phyloP scores from a whole-genome alignment of 169 alveolate genomes.

The Cryptosporidium baileyi region DNA sequence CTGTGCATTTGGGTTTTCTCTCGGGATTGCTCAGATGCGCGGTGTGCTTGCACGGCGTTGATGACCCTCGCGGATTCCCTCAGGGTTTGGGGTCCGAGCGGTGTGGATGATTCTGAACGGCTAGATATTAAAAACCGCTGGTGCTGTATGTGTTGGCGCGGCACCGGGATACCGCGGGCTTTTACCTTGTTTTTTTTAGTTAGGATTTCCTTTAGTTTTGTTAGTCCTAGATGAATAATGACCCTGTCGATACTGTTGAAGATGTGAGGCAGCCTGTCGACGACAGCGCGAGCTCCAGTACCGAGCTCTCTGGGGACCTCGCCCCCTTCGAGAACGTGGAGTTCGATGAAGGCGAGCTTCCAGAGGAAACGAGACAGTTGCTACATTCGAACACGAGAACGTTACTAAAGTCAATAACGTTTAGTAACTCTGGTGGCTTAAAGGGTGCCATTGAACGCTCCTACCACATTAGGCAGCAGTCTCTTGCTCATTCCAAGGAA shows the following conservation, averaged over 20 bases:
- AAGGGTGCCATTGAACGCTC: conserved; percentile 65
- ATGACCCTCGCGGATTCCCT: conserved; percentile 41
- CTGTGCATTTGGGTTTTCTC: background rate
- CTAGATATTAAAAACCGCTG: background rate
- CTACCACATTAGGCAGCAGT: conserved; percentile 36
- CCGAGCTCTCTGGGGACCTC: background rate
- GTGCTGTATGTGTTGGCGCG: conserved; percentile 1
- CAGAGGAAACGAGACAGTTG: conserved; percentile 58
- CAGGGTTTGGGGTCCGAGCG: conserved; percentile 43
- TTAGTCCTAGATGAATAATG: background rate
- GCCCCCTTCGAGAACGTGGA: conserved; percentile 15
- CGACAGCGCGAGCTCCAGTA: conserved; percentile 2
- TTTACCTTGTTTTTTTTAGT: background rate
- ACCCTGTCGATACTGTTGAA: background rate
- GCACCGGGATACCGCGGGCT: background rate
- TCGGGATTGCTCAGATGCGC: too few relatives aligned
- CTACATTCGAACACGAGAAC: conserved; percentile 11
- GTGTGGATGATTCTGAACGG: conserved; percentile 72
- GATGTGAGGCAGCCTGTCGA: background rate
- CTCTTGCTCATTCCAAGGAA: conserved; percentile 34
- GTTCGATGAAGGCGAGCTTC: conserved; percentile 40
- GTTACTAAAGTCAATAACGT: conserved; percentile 5
- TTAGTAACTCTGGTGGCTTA: conserved; percentile 56
- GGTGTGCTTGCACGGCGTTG: conserved; percentile 49
- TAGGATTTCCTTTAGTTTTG: background rate